Evolutionary conservation across 179 eudicot genomes (phyloP).

Genomic region (Beta macrorhiza): DNA sequence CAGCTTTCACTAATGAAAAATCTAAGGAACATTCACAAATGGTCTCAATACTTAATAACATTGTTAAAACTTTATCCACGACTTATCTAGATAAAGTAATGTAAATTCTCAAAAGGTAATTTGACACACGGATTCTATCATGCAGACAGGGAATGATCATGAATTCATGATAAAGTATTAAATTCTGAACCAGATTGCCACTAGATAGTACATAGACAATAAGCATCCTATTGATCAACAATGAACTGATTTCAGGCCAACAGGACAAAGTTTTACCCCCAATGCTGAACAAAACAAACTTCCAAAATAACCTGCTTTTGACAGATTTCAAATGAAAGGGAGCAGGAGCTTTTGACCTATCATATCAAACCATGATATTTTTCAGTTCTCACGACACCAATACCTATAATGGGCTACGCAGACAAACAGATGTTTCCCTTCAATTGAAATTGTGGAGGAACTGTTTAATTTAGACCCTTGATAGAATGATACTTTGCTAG

Average conservation of each 20-base stretch:
- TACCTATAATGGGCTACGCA: neutral
- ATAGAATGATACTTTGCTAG: neutral
- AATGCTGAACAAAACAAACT: neutral
- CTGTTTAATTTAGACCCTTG: neutral
- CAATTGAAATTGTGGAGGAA: slow-evolving; percentile 2
- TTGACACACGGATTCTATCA: neutral
- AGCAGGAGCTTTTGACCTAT: neutral
- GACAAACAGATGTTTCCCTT: neutral
- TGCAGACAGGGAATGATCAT: neutral
- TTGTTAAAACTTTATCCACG: neutral
- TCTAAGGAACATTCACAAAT: neutral
- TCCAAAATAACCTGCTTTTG: neutral
- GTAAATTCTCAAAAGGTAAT: neutral
- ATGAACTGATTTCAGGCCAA: slow-evolving; percentile 6
- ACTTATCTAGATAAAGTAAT: neutral
- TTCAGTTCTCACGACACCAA: neutral
- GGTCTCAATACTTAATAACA: neutral
- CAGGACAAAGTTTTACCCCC: neutral
- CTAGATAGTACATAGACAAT: neutral
- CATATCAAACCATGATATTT: neutral
- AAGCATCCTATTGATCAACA: neutral
- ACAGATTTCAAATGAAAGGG: neutral
- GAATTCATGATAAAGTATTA: neutral
- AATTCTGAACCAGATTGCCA: neutral
- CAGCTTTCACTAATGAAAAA: neutral